Evolutionary conservation across 805 yeast species (phyloP), one percentile per base, ranked within the genome.

Genomic region (Myxozyma neglecta): DNA sequence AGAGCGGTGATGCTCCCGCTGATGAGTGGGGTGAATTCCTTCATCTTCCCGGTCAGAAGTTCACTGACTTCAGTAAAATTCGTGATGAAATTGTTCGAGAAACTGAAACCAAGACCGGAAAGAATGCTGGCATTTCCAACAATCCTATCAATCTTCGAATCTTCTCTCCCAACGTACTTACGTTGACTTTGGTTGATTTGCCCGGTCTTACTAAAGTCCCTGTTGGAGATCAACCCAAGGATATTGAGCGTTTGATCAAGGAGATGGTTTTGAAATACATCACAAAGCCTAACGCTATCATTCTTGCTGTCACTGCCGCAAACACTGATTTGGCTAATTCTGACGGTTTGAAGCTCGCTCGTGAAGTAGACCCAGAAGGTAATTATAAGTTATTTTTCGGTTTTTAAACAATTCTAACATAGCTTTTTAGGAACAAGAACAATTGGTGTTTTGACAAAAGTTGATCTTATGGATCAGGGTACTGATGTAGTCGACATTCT

Each of bases 161-260:
- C 63, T 92, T 83, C 76, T 90, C 97, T 32, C 98, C 99, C 24
- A 91, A 90, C 70, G 98, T 93, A 50, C 80, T 93, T 67, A 92
- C 97, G 18, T 83, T 93, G 73, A 94, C 99, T 7, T 82, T 94
- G 70, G 97, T 94, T 45, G 99, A 94, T 77, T 82, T 94, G 71
- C 99, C 99, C 9, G 99, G 99, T 63, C 83, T 94, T 71, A 94
- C 99, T 45, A 94, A 94, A 74, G 99, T 94, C 43, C 99, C 99
- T 3, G 97, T 94, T 59, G 99, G 99, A 53, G 99, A 94, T 77
- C 99, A 94, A 77, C 99, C 99, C 58, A 88, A 89, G 70, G 99
- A 94, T 75, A 94, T 94, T 68, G 99, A 94, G 78, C 85, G 83
- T 67, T 97, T 90, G 77, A 94, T 94, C 71, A 86, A 91, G 72